Percentiles rank a stretch among this genome's conserved stretches.
Conservation (phyloP, 345 rosid species). For the Brassica incana region DNA sequence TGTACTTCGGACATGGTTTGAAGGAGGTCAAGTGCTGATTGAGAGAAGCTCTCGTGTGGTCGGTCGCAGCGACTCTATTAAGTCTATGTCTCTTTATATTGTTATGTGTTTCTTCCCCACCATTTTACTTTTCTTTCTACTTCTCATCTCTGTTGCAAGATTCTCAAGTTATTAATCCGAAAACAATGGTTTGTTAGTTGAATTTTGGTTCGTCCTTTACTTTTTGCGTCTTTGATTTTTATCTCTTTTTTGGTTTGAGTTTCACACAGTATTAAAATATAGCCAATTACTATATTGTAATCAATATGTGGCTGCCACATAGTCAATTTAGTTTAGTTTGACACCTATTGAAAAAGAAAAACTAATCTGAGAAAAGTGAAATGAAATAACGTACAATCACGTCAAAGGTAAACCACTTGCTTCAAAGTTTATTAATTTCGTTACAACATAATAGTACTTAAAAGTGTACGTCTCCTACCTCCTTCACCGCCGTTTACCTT, state of each 20-base stretch:
- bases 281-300: too few relatives aligned
- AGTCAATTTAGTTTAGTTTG: too few relatives aligned
- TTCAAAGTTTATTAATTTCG: too few relatives aligned
- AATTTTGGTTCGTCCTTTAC: background rate
- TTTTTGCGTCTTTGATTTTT: background rate
- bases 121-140: background rate
- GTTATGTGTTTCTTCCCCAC: background rate
- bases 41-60: slow-evolving; percentile 22
- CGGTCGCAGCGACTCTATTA: slow-evolving; percentile 29
- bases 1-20: slow-evolving; percentile 80
- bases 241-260: background rate
- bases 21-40: slow-evolving; percentile 91
- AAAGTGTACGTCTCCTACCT: too few relatives aligned
- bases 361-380: too few relatives aligned
- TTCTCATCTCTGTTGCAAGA: background rate
- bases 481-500: too few relatives aligned
- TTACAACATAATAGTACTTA: too few relatives aligned
- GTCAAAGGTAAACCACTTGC: too few relatives aligned
- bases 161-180: background rate
- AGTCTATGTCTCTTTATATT: slow-evolving; percentile 8
- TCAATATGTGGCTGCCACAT: too few relatives aligned
- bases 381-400: too few relatives aligned
- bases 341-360: too few relatives aligned
- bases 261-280: too few relatives aligned
- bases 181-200: background rate